phyloP scores from a whole-genome alignment of 495 filamentous ascomycete species.

The Lindgomyces ingoldianus region DNA sequence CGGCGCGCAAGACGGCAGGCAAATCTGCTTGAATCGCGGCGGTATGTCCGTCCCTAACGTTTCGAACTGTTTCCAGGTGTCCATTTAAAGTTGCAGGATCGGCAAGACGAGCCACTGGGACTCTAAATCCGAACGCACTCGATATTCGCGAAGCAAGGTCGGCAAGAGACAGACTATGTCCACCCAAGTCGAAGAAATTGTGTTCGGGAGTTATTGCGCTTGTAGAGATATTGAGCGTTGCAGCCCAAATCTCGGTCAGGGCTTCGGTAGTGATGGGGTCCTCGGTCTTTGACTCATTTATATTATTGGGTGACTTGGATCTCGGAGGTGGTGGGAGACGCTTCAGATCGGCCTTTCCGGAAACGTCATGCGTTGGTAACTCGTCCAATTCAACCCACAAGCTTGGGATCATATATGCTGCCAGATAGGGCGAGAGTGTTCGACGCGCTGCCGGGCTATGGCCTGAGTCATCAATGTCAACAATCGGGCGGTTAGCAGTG shows the following conservation, averaged over 20 bases:
- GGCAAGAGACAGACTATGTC: slow-evolving; percentile 67
- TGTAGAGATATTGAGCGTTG: slow-evolving; percentile 57
- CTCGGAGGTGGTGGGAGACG: slow-evolving; percentile 57
- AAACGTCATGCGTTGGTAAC: slow-evolving; percentile 65
- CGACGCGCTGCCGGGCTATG: slow-evolving; percentile 60
- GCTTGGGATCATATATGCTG: slow-evolving; percentile 71
- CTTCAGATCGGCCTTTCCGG: slow-evolving; percentile 68
- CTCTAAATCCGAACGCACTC: slow-evolving; percentile 60
- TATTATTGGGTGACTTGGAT: slow-evolving; percentile 42
- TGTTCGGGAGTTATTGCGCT: slow-evolving; percentile 59
- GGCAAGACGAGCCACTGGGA: slow-evolving; percentile 63
- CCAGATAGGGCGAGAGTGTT: slow-evolving; percentile 57
- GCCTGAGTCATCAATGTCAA: slow-evolving; percentile 61
- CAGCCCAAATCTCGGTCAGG: slow-evolving; percentile 62
- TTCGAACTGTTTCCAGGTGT: slow-evolving; percentile 60
- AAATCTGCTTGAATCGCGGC: slow-evolving; percentile 67
- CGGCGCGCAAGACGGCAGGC: slow-evolving; percentile 59
- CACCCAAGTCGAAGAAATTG: slow-evolving; percentile 71
- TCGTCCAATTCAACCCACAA: slow-evolving; percentile 64
- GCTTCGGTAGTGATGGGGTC: slow-evolving; percentile 57
- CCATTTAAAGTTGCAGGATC: slow-evolving; percentile 62
- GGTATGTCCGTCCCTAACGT: slow-evolving; percentile 63
- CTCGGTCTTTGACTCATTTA: slow-evolving; percentile 45
- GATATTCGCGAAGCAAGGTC: slow-evolving; percentile 62
- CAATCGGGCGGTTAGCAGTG: slow-evolving; percentile 52